Evolutionary conservation across 2,329 filamentous ascomycete genomes (phyloP).

Genomic region (Lecanoromycetidae sp.): DNA sequence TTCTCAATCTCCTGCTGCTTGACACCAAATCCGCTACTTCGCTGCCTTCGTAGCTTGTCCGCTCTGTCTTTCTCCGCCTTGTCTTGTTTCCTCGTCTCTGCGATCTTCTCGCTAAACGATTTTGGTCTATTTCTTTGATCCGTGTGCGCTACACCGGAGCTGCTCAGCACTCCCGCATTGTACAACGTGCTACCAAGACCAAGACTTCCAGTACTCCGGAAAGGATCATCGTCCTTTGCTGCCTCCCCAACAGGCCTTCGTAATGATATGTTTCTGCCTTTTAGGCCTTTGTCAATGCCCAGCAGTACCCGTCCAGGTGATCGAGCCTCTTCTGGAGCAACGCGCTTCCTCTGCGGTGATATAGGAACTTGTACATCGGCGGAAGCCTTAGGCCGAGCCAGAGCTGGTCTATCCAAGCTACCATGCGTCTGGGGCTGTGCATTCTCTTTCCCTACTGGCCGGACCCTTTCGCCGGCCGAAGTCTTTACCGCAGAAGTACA

Average conservation of each 20-base stretch:
- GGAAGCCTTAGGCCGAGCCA: background rate
- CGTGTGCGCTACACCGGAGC: background rate
- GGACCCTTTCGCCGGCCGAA: background rate
- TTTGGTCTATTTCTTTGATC: conserved; percentile 28
- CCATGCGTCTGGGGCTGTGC: conserved; percentile 1
- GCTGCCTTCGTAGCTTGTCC: conserved; percentile 28
- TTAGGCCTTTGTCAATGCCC: conserved; percentile 81
- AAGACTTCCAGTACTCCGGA: background rate
- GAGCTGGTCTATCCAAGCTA: background rate
- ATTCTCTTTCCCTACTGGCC: conserved; percentile 6
- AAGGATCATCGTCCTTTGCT: conserved; percentile 17
- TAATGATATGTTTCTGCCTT: conserved; percentile 69
- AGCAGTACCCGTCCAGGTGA: conserved; percentile 71
- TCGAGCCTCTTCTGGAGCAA: conserved; percentile 41
- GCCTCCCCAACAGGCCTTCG: conserved; percentile 50
- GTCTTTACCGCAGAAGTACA: conserved; percentile 17
- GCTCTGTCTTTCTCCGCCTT: conserved; percentile 29
- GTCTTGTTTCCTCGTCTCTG: conserved; percentile 46
- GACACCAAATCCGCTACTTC: conserved; percentile 33
- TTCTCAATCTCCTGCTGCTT: conserved; percentile 33
- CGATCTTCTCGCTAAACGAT: conserved; percentile 76
- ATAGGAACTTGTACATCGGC: conserved; percentile 25
- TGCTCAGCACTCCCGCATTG: background rate
- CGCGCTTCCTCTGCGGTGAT: conserved; percentile 26
- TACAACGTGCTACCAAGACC: background rate